Percentiles rank a stretch among this genome's conserved stretches.
These are phyloP conservation scores for Malassezia brasiliensis DNA, from an alignment of 1,284 basidiomycete species.

Conservation along the genomic window DNA sequence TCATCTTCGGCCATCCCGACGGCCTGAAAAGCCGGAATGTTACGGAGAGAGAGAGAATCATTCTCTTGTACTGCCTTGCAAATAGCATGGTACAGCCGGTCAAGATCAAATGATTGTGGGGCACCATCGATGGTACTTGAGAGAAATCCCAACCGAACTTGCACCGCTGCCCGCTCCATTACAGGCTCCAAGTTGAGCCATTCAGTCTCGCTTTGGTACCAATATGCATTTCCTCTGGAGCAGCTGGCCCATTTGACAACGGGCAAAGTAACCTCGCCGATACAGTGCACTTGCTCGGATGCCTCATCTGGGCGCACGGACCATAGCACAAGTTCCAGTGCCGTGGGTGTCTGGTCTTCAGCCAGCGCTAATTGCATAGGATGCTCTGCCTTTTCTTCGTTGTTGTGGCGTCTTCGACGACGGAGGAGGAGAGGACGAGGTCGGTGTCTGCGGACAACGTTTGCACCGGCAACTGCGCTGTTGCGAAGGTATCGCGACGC, in stretches of 20 bases:
- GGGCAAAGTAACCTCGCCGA: not conserved
- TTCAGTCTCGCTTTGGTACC: not conserved
- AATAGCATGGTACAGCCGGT: not conserved
- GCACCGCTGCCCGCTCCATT: not conserved
- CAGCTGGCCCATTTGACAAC: not conserved
- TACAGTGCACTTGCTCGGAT: not conserved
- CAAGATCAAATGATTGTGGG: not conserved
- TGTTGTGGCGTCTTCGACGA: not conserved
- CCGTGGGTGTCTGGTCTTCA: not conserved
- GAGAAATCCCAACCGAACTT: not conserved
- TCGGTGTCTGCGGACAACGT: not conserved
- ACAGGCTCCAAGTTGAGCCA: not conserved
- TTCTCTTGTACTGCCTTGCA: not conserved
- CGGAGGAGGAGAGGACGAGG: not conserved
- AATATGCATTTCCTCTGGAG: not conserved
- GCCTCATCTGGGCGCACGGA: not conserved
- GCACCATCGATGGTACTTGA: not conserved
- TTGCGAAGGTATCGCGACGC: not conserved
- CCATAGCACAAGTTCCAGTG: not conserved
- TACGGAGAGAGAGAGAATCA: not conserved
- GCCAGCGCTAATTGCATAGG: not conserved
- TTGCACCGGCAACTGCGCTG: not conserved
- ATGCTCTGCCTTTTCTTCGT: not conserved
- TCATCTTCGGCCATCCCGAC: conserved; percentile 3
- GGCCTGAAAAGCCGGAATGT: conserved; percentile 1